Evolutionary conservation across 495 filamentous ascomycete species (phyloP), one percentile per base, ranked within the genome.

Genomic region (Penicillium longicatenatum): DNA sequence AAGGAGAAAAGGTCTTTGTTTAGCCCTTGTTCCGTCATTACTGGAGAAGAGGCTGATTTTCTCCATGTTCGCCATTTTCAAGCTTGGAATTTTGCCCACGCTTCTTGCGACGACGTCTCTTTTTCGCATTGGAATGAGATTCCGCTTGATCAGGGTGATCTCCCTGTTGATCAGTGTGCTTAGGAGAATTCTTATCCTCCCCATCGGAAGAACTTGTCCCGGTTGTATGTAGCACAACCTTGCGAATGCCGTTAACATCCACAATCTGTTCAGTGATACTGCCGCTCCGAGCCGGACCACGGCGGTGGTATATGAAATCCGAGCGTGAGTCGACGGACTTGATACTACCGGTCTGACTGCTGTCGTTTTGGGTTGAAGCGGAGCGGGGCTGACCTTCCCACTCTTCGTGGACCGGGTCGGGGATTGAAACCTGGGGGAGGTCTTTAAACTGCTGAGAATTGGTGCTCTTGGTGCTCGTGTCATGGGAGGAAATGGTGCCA

Each of bases 221-320:
- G 19, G 81, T 88, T 39, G 87, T 85, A 61, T 93, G 89, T 11
- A 97, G 82, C 10, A 97, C 85, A 11, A 94, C 84, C 74, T 97
- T 97, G 42, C 88, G 86, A 31, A 95, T 81, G 2, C 92, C 92
- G 44, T 89, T 88, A 11, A 88, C 78, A 68, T 96, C 90, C 37
- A 95, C 75, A 19, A 92, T 81, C 64, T 92, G 92, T 72, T 96
- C 91, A 0, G 91, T 93, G 64, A 97, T 96, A 70, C 88, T 92
- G 11, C 92, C 92, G 62, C 88, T 92, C 35, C 91, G 84, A 1
- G 89, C 88, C 35, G 81, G 77, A 11, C 80, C 79, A 45, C 78
- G 77, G 44, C 71, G 68, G 11, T 60, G 54, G 50, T 83, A 85
- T 24, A 55, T 48, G 8, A 60, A 59, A 50, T 67, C 70, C 30